Evolutionary conservation across 352 stramenopile genomes (phyloP).

Genomic region (Globisporangium carolinianum): DNA sequence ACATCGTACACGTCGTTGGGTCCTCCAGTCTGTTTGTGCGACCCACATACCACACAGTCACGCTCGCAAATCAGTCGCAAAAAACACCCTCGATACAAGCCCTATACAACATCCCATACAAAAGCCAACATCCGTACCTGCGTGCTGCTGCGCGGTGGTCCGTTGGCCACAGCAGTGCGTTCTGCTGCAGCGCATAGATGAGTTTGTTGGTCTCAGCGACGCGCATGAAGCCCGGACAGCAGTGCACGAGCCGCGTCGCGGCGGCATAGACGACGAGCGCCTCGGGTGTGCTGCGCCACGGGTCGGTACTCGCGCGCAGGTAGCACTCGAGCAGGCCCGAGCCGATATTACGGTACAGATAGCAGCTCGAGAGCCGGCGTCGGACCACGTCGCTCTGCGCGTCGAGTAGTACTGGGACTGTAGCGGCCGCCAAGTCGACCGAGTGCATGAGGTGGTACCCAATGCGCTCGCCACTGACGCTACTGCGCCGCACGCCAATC

Average conservation of each 20-base stretch:
- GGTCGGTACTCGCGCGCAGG: constrained; percentile 8
- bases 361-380: neutral
- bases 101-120: too few relatives aligned
- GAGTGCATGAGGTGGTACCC: constrained; percentile 30
- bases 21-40: constrained; percentile 2
- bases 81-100: too few relatives aligned
- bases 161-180: constrained; percentile 1
- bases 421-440: constrained; percentile 15
- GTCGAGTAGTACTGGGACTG: constrained; percentile 7
- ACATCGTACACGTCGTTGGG: constrained; percentile 11
- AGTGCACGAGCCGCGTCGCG: constrained; percentile 11
- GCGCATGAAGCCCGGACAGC: constrained; percentile 15
- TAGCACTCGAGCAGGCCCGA: constrained; percentile 18
- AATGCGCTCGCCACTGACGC: constrained; percentile 15
- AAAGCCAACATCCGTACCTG: neutral
- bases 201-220: constrained; percentile 19
- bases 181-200: constrained; percentile 14
- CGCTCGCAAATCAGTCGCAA: too few relatives aligned
- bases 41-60: neutral
- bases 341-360: constrained; percentile 14
- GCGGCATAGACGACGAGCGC: constrained; percentile 8
- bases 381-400: constrained; percentile 10
- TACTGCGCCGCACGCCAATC: constrained; percentile 13
- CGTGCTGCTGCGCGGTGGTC: neutral
- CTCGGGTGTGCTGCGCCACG: constrained; percentile 6